Percentiles rank a stretch among this genome's conserved stretches.
phyloP scores from a whole-genome alignment of 1,139 yeast genomes.

The Saccharomyces uvarum region DNA sequence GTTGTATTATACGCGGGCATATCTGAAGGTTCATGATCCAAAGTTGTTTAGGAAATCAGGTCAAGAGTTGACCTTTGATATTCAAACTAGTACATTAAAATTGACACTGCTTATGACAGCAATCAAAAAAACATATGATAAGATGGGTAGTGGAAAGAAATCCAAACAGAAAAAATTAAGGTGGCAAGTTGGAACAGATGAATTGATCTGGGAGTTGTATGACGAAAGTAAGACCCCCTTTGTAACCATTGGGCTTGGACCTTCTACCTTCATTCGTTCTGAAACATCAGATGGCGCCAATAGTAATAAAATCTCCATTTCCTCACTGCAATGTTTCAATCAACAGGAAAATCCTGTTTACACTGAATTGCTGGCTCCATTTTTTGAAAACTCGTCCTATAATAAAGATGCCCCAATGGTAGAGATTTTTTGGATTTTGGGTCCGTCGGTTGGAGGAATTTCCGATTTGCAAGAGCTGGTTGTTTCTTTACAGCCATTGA shows the following conservation, averaged over 20 bases:
- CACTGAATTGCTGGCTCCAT: slow-evolving; percentile 64
- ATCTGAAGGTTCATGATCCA: slow-evolving; percentile 27
- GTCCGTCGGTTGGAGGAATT: slow-evolving; percentile 83
- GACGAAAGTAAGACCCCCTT: slow-evolving; percentile 54
- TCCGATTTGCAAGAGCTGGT: slow-evolving; percentile 50
- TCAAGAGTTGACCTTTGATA: slow-evolving; percentile 46
- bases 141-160: slow-evolving; percentile 34
- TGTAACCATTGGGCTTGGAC: slow-evolving; percentile 61
- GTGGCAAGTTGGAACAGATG: slow-evolving; percentile 65
- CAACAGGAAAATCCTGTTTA: slow-evolving; percentile 50
- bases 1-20: slow-evolving; percentile 26
- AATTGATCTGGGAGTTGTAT: slow-evolving; percentile 62
- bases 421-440: slow-evolving; percentile 59
- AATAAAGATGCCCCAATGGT: slow-evolving; percentile 36
- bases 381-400: slow-evolving; percentile 18
- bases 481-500: slow-evolving; percentile 54
- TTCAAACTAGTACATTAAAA: slow-evolving; percentile 50
- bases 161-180: slow-evolving; percentile 33
- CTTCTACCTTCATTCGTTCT: slow-evolving; percentile 51
- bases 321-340: slow-evolving; percentile 62
- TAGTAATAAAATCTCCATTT: slow-evolving; percentile 48
- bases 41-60: slow-evolving; percentile 28
- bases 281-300: slow-evolving; percentile 57
- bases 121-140: slow-evolving; percentile 45
- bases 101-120: slow-evolving; percentile 62